Percentiles rank a stretch among this genome's conserved stretches.
Evolutionary conservation across 2,329 filamentous ascomycete genomes (phyloP).

Genomic region (Trichoderma breve): DNA sequence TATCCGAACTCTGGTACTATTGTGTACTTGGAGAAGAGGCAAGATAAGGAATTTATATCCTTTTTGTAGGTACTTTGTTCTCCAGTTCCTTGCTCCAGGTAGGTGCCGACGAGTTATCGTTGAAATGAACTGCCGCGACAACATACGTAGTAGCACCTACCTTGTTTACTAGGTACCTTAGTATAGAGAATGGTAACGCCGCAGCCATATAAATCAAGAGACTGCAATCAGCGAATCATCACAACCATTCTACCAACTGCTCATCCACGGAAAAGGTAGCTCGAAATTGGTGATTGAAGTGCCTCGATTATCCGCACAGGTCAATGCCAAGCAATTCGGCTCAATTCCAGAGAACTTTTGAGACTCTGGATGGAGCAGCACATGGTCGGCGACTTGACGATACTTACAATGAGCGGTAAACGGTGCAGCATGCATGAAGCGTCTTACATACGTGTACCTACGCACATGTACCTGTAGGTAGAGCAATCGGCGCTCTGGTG

Average conservation of each 20-base stretch:
- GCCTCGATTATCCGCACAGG: background rate
- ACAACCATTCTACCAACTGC: background rate
- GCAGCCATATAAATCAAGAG: background rate
- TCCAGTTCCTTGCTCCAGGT: background rate
- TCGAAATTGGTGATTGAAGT: background rate
- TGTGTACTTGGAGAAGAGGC: background rate
- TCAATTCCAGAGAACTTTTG: background rate
- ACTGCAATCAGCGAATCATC: background rate
- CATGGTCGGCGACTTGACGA: background rate
- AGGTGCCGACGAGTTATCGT: background rate
- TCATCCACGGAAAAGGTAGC: background rate
- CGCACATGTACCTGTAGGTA: background rate
- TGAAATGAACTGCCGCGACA: background rate
- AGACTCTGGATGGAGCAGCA: background rate
- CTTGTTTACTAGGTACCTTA: no score
- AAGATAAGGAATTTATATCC: background rate
- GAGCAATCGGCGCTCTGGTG: background rate
- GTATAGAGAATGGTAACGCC: no score
- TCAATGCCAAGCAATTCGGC: background rate
- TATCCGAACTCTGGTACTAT: background rate
- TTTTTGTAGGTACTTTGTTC: background rate
- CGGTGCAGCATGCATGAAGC: slow-evolving; percentile 8
- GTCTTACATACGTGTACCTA: background rate
- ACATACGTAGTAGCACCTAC: background rate
- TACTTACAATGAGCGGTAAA: slow-evolving; percentile 1